These are phyloP conservation scores for Lichtheimia corymbifera DNA, from an alignment of 371 early-diverging fungal species.

Conservation along the genomic window DNA sequence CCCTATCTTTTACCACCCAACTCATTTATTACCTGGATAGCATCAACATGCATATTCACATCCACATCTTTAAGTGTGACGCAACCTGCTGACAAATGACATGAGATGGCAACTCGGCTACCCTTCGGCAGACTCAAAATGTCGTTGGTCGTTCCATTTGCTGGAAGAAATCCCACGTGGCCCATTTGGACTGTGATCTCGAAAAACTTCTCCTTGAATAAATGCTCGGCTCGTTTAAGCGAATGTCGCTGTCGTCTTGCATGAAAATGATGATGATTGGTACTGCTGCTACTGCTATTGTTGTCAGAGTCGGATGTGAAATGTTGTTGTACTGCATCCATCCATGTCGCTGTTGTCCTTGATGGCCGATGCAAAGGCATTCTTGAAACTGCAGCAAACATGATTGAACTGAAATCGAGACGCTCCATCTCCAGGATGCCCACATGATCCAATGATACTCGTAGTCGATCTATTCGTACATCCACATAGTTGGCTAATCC, in stretches of 20 bases:
- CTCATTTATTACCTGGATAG: slow-evolving; percentile 10
- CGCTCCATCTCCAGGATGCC: slow-evolving; percentile 23
- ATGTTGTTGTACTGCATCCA: not conserved
- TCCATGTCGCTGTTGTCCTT: slow-evolving; percentile 9
- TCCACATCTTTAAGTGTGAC: slow-evolving; percentile 48
- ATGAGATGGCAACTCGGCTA: slow-evolving; percentile 35
- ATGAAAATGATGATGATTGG: slow-evolving; percentile 18
- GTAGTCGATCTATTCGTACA: slow-evolving; percentile 29
- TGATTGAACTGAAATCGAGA: slow-evolving; percentile 33
- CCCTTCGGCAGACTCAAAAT: slow-evolving; percentile 34
- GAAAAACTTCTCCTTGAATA: slow-evolving; percentile 51
- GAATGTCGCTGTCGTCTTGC: slow-evolving; percentile 46
- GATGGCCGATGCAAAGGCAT: slow-evolving; percentile 10
- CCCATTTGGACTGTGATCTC: slow-evolving; percentile 43
- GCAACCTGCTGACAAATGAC: slow-evolving; percentile 51
- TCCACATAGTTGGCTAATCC: slow-evolving; percentile 55
- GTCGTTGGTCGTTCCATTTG: slow-evolving; percentile 9
- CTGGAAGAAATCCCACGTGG: slow-evolving; percentile 17
- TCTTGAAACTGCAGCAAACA: slow-evolving; percentile 36
- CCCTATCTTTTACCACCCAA: no score
- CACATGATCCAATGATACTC: slow-evolving; percentile 20
- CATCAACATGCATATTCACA: slow-evolving; percentile 24
- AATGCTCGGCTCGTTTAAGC: slow-evolving; percentile 42
- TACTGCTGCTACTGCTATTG: not conserved
- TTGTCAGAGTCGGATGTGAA: slow-evolving; percentile 1